Evolutionary conservation across 164 flowering plant genomes (phyloP), one percentile per base, ranked within the genome.

Genomic region (Magnolia officinalis): DNA sequence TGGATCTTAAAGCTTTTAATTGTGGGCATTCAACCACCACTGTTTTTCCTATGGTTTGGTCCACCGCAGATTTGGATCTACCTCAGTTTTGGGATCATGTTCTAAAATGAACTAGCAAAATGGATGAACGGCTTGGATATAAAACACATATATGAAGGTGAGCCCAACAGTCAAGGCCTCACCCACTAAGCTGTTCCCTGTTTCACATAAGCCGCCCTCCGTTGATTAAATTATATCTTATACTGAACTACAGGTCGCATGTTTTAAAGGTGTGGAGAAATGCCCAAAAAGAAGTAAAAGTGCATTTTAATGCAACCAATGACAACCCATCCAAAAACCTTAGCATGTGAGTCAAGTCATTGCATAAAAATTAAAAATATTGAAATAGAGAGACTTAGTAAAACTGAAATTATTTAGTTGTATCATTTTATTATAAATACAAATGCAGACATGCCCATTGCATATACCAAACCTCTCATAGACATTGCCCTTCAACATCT

Each of bases 251-350:
- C 29, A 37, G 29, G 13, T 8, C 69, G 11, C 51, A 68, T 11
- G 50, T 31, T 14, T 31, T 29, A 16, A 26, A 31, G 19, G 14
- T 68, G 31, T 0, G 8, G 8, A 31, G 71, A 45, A 68, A 73
- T 3, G 6, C 6, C 45, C 45, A 3, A 3, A 37, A 37, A 37
- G 45, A 37, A 37, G 2, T 37, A 4, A 31, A 31, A 77, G 82
- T 82, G 80, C 68, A 66, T 79, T 79, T 71, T n/a, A 79, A 82
- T 77, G 49, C 82, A 76, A 83, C 2, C 82, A 78, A 80, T 73
- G 79, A 70, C 78, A 82, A 37, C 74, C 77, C 74, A 51, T 21
- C 10, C 31, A 19, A 68, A 31, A 24, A 52, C 50, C 72, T 67
- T 75, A 51, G 49, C 37, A 67, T 75, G 65, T 51, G 71, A 52